phyloP scores from a whole-genome alignment of 495 filamentous ascomycete species.

The Annulohypoxylon maeteangense region DNA sequence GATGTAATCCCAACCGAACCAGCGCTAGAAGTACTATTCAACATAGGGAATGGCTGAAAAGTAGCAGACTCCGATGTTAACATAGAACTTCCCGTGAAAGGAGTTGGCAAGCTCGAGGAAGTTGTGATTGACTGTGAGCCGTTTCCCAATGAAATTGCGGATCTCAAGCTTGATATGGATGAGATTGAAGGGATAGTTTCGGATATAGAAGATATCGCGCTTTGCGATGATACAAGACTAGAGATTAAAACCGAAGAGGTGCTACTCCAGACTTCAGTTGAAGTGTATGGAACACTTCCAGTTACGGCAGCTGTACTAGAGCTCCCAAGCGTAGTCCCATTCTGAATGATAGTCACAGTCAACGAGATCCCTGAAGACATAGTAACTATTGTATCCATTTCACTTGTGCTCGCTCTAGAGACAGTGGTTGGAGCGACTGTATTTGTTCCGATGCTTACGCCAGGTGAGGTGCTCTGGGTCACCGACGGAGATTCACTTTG shows the following conservation, averaged over 20 bases:
- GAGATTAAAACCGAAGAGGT: neutral
- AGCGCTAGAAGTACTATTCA: slow-evolving; percentile 12
- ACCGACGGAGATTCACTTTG: slow-evolving; percentile 3
- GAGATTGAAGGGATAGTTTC: slow-evolving; percentile 8
- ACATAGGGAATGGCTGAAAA: neutral
- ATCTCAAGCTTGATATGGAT: neutral
- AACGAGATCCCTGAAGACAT: slow-evolving; percentile 19
- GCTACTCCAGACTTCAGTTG: slow-evolving; percentile 9
- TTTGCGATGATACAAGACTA: slow-evolving; percentile 10
- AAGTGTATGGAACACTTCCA: neutral
- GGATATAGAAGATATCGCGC: neutral
- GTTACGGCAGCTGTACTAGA: slow-evolving; percentile 33
- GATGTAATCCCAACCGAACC: neutral
- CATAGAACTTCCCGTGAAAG: slow-evolving; percentile 2
- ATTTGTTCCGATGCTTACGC: slow-evolving; percentile 15
- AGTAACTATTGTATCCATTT: slow-evolving; percentile 16
- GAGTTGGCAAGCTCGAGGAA: neutral
- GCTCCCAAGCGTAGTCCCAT: slow-evolving; percentile 19
- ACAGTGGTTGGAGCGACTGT: slow-evolving; percentile 3
- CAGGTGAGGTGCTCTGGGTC: slow-evolving; percentile 2
- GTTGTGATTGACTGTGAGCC: neutral
- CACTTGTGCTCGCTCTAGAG: slow-evolving; percentile 22
- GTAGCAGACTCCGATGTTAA: slow-evolving; percentile 6
- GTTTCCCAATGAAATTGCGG: slow-evolving; percentile 8
- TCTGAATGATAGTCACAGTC: slow-evolving; percentile 29